These are phyloP conservation scores for Hypoxylon sp. DNA, from an alignment of 2,329 filamentous ascomycete genomes.

Conservation along the genomic window DNA sequence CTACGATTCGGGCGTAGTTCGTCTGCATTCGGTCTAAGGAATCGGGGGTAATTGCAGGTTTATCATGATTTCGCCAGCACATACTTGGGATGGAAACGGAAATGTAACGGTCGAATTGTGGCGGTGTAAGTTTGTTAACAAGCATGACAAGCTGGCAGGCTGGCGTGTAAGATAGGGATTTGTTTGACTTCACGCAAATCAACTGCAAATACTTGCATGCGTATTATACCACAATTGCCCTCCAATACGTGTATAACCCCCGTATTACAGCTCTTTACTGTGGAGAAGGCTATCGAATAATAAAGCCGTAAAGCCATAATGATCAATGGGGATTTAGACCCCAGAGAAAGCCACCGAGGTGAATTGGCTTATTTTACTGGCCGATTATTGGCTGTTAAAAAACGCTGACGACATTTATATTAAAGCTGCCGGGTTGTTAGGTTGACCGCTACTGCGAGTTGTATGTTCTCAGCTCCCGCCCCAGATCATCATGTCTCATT, in stretches of 20 bases:
- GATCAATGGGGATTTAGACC: slow-evolving; percentile 23
- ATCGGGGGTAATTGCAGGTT: slow-evolving; percentile 30
- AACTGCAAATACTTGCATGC: slow-evolving; percentile 5
- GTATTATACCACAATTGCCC: not conserved
- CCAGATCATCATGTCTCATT: slow-evolving; percentile 15
- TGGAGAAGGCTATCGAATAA: slow-evolving; percentile 18
- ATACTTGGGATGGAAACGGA: slow-evolving; percentile 11
- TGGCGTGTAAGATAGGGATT: slow-evolving; percentile 8
- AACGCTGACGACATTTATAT: slow-evolving; percentile 30
- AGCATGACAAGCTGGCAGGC: slow-evolving; percentile 4
- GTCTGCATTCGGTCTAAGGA: slow-evolving; percentile 21
- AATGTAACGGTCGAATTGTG: slow-evolving; percentile 22
- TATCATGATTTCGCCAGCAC: slow-evolving; percentile 11
- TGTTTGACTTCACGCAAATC: slow-evolving; percentile 27
- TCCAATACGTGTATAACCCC: not conserved
- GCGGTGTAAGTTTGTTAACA: slow-evolving; percentile 38
- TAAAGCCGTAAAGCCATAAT: slow-evolving; percentile 20
- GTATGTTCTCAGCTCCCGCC: slow-evolving; percentile 27
- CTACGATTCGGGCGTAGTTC: slow-evolving; percentile 17
- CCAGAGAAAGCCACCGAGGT: slow-evolving; percentile 15
- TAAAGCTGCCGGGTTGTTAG: slow-evolving; percentile 20
- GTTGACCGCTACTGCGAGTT: slow-evolving; percentile 40
- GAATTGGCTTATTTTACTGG: slow-evolving; percentile 21
- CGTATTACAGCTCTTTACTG: not conserved
- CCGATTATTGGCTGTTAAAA: slow-evolving; percentile 26